These are phyloP conservation scores for Fusarium armeniacum DNA, from an alignment of 2,329 filamentous ascomycete genomes.

Conservation along the genomic window DNA sequence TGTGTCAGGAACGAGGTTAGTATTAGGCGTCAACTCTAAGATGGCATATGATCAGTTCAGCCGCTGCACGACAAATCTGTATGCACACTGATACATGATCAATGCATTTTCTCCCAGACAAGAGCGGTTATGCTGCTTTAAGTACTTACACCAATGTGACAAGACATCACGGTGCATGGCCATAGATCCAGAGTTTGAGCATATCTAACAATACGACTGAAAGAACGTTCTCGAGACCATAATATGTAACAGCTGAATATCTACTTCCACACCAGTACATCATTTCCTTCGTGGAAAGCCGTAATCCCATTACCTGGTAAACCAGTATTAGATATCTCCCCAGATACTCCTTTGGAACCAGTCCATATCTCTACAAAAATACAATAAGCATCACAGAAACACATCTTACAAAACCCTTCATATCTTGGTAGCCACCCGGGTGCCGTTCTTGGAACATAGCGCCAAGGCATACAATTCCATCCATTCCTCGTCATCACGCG, in stretches of 20 bases:
- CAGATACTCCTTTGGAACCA: neutral
- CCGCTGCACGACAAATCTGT: neutral
- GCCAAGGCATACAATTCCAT: constrained; percentile 54
- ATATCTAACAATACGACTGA: neutral
- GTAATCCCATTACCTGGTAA: neutral
- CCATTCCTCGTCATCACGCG: constrained; percentile 52
- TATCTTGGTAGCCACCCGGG: constrained; percentile 38
- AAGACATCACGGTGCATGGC: neutral
- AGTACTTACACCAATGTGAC: rapidly evolving
- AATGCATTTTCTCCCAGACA: neutral
- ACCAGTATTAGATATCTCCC: neutral
- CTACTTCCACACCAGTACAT: neutral
- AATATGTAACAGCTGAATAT: neutral
- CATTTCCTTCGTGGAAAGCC: neutral
- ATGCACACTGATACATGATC: neutral
- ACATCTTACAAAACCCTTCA: neutral
- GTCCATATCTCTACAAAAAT: neutral
- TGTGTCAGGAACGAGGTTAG: neutral
- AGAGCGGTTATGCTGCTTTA: neutral
- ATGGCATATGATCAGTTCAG: neutral
- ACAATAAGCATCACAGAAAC: neutral
- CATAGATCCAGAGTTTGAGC: rapidly evolving
- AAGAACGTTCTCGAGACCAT: neutral
- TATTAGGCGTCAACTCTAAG: neutral
- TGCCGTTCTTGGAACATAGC: constrained; percentile 54